Evolutionary conservation across 352 stramenopile species (phyloP), one percentile per base, ranked within the genome.

Genomic region (Pythium folliculosum): DNA sequence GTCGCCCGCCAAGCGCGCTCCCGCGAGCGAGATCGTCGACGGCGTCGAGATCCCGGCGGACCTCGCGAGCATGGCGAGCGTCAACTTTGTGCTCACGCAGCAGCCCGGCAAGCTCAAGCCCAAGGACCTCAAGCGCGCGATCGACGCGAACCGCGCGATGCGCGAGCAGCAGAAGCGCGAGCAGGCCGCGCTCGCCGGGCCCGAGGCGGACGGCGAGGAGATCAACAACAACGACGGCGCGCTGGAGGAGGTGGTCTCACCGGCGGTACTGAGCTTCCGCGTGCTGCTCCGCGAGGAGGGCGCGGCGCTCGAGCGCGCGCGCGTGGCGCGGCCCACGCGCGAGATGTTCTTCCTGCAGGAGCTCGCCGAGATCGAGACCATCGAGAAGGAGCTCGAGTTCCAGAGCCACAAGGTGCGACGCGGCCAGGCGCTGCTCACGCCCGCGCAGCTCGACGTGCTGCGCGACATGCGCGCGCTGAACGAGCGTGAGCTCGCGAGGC

Each of bases 81-180:
- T 92, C 57, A 96, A 82, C 63, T 96, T 93, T 67, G 76, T 97
- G 4, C 71, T 97, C 21, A 97, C 90, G 38, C 91, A 97, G 76
- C 78, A 96, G 60, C 73, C 82, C 0, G 90, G 90, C 0, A 97
- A 97, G 60, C 75, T 97, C 32, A 94, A 94, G 37, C 90, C 87
- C 9, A 96, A 96, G 66, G 89, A 97, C 52, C 76, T 97, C 12
- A 96, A 97, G 71, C 84, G 86, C 44, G 87, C 89, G 12, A 96
- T 97, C 53, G 80, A 90, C 27, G 76, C 83, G 23, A 93, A 92
- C 43, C 85, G 88, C 23, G 71, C 76, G 23, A 73, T 95, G 23
- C 78, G 76, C 1, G 77, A 83, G 50, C 75, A 80, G 23, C 86
- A 96, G 60, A 79, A 86, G 50, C 71, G 89, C 16, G 81, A 92